phyloP scores from a whole-genome alignment of 164 flowering plant species.

The Euptelea pleiosperma region DNA sequence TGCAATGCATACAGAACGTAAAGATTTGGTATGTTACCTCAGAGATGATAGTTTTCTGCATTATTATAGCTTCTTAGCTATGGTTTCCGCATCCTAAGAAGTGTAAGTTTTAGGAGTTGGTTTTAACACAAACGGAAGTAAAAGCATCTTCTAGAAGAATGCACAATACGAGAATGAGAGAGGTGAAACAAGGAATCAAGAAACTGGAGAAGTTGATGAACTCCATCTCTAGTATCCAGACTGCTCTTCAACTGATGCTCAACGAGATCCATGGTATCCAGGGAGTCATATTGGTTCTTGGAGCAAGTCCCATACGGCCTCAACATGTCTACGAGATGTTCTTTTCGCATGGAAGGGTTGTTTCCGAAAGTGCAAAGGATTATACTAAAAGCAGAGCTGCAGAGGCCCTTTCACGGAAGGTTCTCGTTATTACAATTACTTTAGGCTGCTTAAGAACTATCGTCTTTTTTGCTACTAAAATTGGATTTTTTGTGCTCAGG shows the following conservation, averaged over 20 bases:
- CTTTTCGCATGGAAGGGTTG: conserved; percentile 43
- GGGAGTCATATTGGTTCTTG: conserved; percentile 60
- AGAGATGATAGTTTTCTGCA: conserved; percentile 1
- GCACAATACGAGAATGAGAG: conserved; percentile 59
- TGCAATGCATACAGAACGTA: conserved; percentile 39
- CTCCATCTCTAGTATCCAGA: conserved; percentile 39
- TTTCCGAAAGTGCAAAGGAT: conserved; percentile 22
- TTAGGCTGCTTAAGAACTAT: neutral
- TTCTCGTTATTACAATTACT: conserved; percentile 17
- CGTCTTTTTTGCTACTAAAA: conserved; percentile 3
- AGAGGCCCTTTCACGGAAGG: conserved; percentile 81
- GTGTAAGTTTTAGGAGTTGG: conserved; percentile 46
- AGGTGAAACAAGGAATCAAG: conserved; percentile 62
- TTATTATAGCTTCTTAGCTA: conserved; percentile 1
- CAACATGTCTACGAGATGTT: conserved; percentile 64
- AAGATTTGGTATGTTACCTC: conserved; percentile 61
- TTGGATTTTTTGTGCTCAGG: conserved; percentile 38
- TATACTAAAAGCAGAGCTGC: conserved; percentile 52
- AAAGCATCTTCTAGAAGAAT: conserved; percentile 48
- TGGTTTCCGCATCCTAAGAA: conserved; percentile 18
- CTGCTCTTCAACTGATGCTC: conserved; percentile 55
- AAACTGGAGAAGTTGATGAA: conserved; percentile 71
- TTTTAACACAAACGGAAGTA: conserved; percentile 33
- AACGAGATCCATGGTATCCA: conserved; percentile 48
- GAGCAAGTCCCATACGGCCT: conserved; percentile 78